phyloP scores from a whole-genome alignment of 345 rosid genomes.

The Balakata baccata region DNA sequence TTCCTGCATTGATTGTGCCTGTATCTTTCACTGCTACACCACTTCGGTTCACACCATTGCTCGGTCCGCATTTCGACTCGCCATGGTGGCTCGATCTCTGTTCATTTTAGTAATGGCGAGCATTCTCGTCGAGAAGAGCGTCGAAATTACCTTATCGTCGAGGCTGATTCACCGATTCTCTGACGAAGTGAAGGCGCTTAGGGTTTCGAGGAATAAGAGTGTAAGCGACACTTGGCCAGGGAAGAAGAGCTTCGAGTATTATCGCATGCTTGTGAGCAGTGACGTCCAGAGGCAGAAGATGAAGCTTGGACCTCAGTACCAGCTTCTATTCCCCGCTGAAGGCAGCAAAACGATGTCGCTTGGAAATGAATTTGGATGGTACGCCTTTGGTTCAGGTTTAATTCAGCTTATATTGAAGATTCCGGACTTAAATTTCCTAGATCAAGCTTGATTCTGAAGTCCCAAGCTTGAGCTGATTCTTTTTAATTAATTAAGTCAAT shows the following conservation, averaged over 20 bases:
- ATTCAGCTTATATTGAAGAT: not conserved
- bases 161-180: constrained; percentile 80
- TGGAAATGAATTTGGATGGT: constrained; percentile 84
- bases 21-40: not conserved
- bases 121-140: not conserved
- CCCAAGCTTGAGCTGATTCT: not conserved
- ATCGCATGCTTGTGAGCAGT: constrained; percentile 40
- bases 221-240: constrained; percentile 42
- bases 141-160: constrained; percentile 38
- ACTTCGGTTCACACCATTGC: not conserved
- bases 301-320: constrained; percentile 59
- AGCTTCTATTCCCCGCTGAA: constrained; percentile 66
- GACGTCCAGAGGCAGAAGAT: constrained; percentile 68
- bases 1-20: not conserved
- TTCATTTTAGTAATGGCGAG: constrained; percentile 14
- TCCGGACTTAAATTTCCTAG: not conserved
- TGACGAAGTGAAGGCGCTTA: constrained; percentile 49
- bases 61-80: not conserved
- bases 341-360: constrained; percentile 65
- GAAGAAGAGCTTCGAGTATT: constrained; percentile 59
- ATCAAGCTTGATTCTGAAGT: not conserved
- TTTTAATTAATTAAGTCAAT: too few relatives aligned
- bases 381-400: not conserved
- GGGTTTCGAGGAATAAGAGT: constrained; percentile 25
- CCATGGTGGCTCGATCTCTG: constrained; percentile 11